Evolutionary conservation across 129 eudicot species (phyloP).

Genomic region (Lonicera japonica): DNA sequence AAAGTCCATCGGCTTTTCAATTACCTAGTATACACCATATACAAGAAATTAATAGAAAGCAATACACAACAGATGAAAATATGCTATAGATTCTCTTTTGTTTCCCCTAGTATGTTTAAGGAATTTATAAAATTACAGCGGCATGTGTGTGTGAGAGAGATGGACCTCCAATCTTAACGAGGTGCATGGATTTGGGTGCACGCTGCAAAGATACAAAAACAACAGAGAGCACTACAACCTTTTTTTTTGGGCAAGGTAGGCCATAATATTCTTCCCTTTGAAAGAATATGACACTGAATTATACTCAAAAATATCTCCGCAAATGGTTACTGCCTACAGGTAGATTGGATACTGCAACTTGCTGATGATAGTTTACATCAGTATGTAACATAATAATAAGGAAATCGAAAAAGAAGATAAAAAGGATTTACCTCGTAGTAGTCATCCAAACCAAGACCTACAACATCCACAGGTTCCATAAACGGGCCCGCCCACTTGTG

Average conservation of each 20-base stretch:
- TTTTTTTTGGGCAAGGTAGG: no score
- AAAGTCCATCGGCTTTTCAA: slow-evolving; percentile 88
- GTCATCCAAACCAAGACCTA: slow-evolving; percentile 72
- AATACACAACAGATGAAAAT: background rate
- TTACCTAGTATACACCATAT: slow-evolving; percentile 37
- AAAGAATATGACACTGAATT: no score
- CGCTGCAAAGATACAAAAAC: no score
- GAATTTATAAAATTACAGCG: background rate
- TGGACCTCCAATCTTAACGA: no score
- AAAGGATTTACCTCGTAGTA: slow-evolving; percentile 55
- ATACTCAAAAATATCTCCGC: no score
- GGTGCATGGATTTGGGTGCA: background rate
- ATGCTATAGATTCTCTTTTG: no score
- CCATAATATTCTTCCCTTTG: no score
- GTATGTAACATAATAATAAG: background rate
- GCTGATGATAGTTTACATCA: background rate
- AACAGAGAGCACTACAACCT: no score
- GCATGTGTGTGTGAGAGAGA: background rate
- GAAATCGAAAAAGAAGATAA: background rate
- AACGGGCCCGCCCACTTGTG: slow-evolving; percentile 89
- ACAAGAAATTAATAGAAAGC: slow-evolving; percentile 13
- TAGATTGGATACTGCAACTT: background rate
- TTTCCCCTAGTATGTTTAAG: no score
- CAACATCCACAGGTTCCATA: slow-evolving; percentile 79
- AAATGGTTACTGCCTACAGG: no score